Conservation (phyloP, 2,329 filamentous ascomycete genomes). For the Albophoma yamanashiensis region DNA sequence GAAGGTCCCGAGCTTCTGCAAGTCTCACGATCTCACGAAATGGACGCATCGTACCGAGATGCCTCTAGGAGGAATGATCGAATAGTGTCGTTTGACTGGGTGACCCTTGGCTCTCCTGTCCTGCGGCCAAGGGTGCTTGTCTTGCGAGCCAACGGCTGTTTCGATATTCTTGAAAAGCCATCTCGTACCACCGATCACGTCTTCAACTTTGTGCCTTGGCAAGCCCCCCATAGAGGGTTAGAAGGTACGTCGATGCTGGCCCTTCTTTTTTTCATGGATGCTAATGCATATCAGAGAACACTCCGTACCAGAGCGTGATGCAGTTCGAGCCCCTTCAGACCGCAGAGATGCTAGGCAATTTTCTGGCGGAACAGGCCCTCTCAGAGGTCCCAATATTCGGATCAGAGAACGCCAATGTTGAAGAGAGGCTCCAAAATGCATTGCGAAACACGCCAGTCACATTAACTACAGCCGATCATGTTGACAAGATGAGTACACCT, state of each 20-base stretch:
- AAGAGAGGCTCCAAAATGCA: conserved; percentile 28
- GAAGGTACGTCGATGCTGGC: conserved; percentile 28
- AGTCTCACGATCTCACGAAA: conserved; percentile 48
- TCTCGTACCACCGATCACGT: conserved; percentile 46
- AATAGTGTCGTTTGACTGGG: conserved; percentile 59
- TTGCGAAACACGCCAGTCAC: conserved; percentile 23
- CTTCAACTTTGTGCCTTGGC: conserved; percentile 51
- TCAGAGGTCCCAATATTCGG: conserved; percentile 48
- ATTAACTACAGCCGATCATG: conserved; percentile 23
- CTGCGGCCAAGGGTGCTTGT: conserved; percentile 48
- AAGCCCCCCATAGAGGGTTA: conserved; percentile 44
- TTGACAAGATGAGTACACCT: conserved; percentile 20
- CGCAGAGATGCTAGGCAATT: conserved; percentile 40
- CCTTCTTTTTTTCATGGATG: background rate
- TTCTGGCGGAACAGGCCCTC: conserved; percentile 42
- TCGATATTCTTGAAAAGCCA: conserved; percentile 52
- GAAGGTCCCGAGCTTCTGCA: conserved; percentile 48
- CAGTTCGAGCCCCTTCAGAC: conserved; percentile 46
- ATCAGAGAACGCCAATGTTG: conserved; percentile 32
- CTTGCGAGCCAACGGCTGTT: conserved; percentile 47
- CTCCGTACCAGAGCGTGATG: conserved; percentile 45
- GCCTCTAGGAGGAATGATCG: conserved; percentile 42
- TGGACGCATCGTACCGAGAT: conserved; percentile 48
- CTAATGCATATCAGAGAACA: conserved; percentile 28
- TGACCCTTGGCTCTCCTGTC: conserved; percentile 45